Base-by-base conservation (phyloP, 495 filamentous ascomycete species). In the Aspergillus cavernicola region DNA sequence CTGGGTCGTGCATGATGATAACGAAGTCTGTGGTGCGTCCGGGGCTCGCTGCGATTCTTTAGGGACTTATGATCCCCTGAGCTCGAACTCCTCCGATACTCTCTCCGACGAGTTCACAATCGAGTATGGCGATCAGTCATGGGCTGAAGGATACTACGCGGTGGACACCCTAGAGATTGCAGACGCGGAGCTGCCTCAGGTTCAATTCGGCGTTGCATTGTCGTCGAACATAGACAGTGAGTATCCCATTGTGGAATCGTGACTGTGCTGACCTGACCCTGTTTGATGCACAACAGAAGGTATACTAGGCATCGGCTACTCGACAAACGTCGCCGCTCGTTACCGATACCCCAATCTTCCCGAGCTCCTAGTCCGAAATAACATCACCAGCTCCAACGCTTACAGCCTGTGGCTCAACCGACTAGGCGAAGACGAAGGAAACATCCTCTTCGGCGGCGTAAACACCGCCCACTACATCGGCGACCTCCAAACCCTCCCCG, bases 391-490 rank as follows among this genome's bases (percentile, higher is more conserved):
- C 31, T 82, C 87, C 12, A 81, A 82, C 37, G 88, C 89, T 16
- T 96, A 91, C 67, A 87, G 83, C 54, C 68, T 96, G 0, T 96
- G 90, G 90, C 77, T 96, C 24, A 90, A 95, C 71, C 88, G 92
- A 58, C 76, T 91, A 1, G 76, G 84, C 50, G 73, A 82, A 19
- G 75, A 72, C 58, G 84, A 76, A n/a, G 91, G 91, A 24, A 83
- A 77, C 58, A 85, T 96, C 52, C 77, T 96, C 12, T 96, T 96
- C 60, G 91, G 91, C 20, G 91, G 90, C 45, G 80, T 96, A 53
- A 86, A 96, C 72, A 85, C 81, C 9, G 85, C 77, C 11, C 85
- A 88, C 61, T 96, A 85, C 72, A 61, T 61, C 0, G 88, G 87
- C 29, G 59, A 71, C 2, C 82, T 96, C 3, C 68, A 76, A 31